Evolutionary conservation across 108 stramenopile genomes (phyloP), one percentile per base, ranked within the genome.

Genomic region (Skeletonema costatum): DNA sequence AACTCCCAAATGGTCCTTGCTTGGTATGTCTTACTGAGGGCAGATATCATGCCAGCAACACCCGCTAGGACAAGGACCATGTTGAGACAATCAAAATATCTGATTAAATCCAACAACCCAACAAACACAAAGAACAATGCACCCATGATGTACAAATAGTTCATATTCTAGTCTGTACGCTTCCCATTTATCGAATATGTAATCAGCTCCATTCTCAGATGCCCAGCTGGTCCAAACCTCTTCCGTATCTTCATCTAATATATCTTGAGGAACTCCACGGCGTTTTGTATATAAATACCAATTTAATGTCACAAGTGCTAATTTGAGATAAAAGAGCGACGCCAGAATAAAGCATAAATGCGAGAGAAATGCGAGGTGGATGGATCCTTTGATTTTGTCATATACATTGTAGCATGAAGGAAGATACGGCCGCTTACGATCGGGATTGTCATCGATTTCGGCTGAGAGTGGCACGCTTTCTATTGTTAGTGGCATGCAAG

Each of bases 41-140:
- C 72, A 51, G 42, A 48, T 4, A 50, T 62, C n/a, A 73, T 50
- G 5, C 72, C 72, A 29, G 72, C 31, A 19, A 44, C 48, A 25
- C 72, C 72, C 16, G 72, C 72, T 12, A 73, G 36, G 25, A 73
- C 64, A 33, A 73, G 62, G 4, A 73, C 44, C 6, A 64, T 35
- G 30, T 73, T 73, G 39, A 50, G 41, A n/a, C 29, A 32, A 50
- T 60, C 46, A 4, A 41, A n/a, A n/a, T 64, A 73, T 30, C 72
- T 30, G 32, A 64, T 36, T 11, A 30, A 53, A 51, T 73, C 72
- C 29, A 73, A 51, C 1, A 64, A 9, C 16, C 72, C 72, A 7
- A 63, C 61, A 31, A 64, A 32, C 11, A 73, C 61, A 44, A 73
- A 73, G 32, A 73, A 44, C 1, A 44, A 31, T n/a, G 72, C 41